Percentiles rank a stretch among this genome's conserved stretches.
Conservation (phyloP, 805 yeast genomes). For the Kuraishia hungarica region DNA sequence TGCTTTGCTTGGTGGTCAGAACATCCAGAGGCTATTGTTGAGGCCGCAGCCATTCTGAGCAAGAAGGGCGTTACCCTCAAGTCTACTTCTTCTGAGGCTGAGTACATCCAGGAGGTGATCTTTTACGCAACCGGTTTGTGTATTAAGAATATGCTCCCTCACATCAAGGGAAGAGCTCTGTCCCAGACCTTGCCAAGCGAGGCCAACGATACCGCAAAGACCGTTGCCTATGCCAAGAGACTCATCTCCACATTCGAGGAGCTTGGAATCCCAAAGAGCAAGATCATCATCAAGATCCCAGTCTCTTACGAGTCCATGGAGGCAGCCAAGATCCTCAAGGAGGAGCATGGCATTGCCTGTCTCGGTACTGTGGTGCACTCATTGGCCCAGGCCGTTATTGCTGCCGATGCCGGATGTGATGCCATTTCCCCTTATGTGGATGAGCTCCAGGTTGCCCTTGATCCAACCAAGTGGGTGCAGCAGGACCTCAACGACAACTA, state of each 20-base stretch:
- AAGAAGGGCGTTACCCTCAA: slow-evolving; percentile 8
- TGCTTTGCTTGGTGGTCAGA: slow-evolving; percentile 13
- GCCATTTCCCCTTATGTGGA: slow-evolving; percentile 28
- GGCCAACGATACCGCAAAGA: slow-evolving; percentile 18
- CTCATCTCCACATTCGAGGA: slow-evolving; percentile 23
- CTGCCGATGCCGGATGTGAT: slow-evolving; percentile 26
- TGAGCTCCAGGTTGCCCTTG: slow-evolving; percentile 16
- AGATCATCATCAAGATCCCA: slow-evolving; percentile 25
- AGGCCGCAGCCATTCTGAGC: slow-evolving; percentile 12
- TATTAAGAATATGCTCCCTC: slow-evolving; percentile 14
- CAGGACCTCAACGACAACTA: slow-evolving; percentile 17
- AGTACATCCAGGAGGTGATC: slow-evolving; percentile 11
- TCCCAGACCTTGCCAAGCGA: slow-evolving; percentile 20
- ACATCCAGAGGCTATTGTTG: slow-evolving; percentile 13
- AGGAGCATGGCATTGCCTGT: slow-evolving; percentile 16
- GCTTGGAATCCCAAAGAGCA: slow-evolving; percentile 20
- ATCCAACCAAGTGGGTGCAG: slow-evolving; percentile 15
- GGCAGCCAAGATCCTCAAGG: slow-evolving; percentile 19
- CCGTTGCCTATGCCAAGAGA: slow-evolving; percentile 15
- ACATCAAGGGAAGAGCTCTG: slow-evolving; percentile 14
- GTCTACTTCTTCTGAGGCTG: slow-evolving; percentile 6
- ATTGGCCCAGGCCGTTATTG: slow-evolving; percentile 25
- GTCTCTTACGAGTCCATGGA: slow-evolving; percentile 25
- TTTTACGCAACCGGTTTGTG: slow-evolving; percentile 15
- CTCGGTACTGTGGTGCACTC: slow-evolving; percentile 28